These are phyloP conservation scores for Lepidium aucheri DNA, from an alignment of 345 rosid genomes.

Conservation along the genomic window DNA sequence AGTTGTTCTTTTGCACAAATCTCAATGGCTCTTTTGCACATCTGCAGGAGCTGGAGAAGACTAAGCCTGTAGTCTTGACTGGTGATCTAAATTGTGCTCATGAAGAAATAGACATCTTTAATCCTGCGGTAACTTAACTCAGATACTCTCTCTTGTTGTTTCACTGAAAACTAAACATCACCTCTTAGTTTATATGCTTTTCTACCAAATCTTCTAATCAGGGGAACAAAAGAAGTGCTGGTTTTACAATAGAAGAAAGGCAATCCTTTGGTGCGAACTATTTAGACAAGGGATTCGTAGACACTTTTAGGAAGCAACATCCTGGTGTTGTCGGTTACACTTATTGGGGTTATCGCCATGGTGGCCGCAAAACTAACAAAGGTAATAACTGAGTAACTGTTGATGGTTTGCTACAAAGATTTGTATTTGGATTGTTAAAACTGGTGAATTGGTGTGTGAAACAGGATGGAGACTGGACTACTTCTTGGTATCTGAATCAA, in stretches of 20 bases:
- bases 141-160: background rate
- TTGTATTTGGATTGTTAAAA: background rate
- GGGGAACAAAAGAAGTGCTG: slow-evolving; percentile 97
- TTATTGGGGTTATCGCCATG: slow-evolving; percentile 91
- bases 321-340: slow-evolving; percentile 84
- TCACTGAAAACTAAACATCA: background rate
- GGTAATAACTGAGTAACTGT: slow-evolving; percentile 25
- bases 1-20: background rate
- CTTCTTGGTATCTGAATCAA: slow-evolving; percentile 79
- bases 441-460: slow-evolving; percentile 17
- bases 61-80: slow-evolving; percentile 88
- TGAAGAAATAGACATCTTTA: slow-evolving; percentile 81
- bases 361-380: slow-evolving; percentile 72
- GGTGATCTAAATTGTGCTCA: slow-evolving; percentile 97
- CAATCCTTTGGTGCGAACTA: slow-evolving; percentile 66
- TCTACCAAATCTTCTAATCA: slow-evolving; percentile 5
- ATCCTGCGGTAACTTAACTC: slow-evolving; percentile 59
- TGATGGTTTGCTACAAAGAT: background rate
- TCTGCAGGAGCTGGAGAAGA: slow-evolving; percentile 80
- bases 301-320: slow-evolving; percentile 83
- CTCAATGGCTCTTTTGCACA: background rate
- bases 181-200: slow-evolving; percentile 6
- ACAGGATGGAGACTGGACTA: slow-evolving; percentile 99
- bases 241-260: slow-evolving; percentile 82
- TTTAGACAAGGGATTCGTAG: slow-evolving; percentile 77